These are phyloP conservation scores for Boletus eberwhitei DNA, from an alignment of 768 basidiomycete species.

Conservation along the genomic window DNA sequence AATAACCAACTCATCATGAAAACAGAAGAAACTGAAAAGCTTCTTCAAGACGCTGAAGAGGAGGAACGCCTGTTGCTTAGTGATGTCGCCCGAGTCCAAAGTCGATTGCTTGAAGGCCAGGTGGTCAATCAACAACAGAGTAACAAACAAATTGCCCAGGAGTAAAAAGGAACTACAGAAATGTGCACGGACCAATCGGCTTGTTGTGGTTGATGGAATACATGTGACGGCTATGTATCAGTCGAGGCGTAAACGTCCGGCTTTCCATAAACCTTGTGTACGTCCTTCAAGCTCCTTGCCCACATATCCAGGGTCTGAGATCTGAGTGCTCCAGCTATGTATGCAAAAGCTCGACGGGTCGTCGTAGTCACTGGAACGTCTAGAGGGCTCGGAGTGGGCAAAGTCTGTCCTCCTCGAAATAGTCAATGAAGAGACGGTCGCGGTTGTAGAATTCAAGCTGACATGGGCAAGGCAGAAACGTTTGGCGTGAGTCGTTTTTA, in stretches of 20 bases:
- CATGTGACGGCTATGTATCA: conserved; percentile 22
- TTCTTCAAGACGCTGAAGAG: conserved; percentile 45
- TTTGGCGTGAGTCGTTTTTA: background rate
- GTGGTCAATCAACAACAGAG: conserved; percentile 33
- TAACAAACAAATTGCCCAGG: conserved; percentile 42
- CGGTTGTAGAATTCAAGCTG: conserved; percentile 3
- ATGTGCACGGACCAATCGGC: conserved; percentile 39
- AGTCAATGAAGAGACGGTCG: background rate
- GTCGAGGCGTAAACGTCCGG: too few relatives aligned
- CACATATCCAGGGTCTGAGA: background rate
- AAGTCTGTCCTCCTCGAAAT: background rate
- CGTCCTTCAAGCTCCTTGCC: background rate
- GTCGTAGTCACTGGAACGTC: conserved; percentile 6
- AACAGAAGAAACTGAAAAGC: conserved; percentile 23
- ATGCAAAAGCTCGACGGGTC: background rate
- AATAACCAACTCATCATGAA: conserved; percentile 5
- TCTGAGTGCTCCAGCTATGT: background rate
- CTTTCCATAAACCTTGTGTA: background rate
- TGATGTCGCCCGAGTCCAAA: conserved; percentile 59
- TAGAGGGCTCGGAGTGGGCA: conserved; percentile 4
- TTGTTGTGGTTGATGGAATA: conserved; percentile 38
- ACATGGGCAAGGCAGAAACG: conserved; percentile 1
- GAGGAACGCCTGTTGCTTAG: conserved; percentile 50
- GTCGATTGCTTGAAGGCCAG: conserved; percentile 56
- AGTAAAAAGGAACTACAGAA: conserved; percentile 48